Base-by-base conservation (phyloP, 2,329 filamentous ascomycete species). In the Paraconiothyrium brasiliense region DNA sequence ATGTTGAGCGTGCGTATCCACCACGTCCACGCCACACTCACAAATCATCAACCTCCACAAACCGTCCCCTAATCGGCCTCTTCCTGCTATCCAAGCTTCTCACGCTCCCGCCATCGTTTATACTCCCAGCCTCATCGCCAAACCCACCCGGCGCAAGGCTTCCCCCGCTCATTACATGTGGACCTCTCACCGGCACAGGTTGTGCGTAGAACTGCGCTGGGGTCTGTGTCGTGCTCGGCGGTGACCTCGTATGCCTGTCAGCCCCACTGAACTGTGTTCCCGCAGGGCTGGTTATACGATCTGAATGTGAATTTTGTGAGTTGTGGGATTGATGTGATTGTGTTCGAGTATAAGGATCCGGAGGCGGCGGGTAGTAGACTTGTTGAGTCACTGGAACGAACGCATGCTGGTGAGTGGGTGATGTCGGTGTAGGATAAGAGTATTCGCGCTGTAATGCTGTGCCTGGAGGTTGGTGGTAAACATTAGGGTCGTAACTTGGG, bases 141-240 rank as follows among this genome's bases (percentile, higher is more conserved):
- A 57, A 49, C 9, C 11, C 39, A 13, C 51, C 54, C 20, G 54
- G 41, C 8, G 41, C 32, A 3, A 48, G 30, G 9, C 48, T 27
- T 41, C 41, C 60, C 4, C 52, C 57, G 14, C 57, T 63, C 48
- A 57, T 54, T 6, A 55, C 37, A 43, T 66, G 63, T 51, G 63
- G 61, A 10, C 61, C 51, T 20, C 32, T 48, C 22, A 64, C 55
- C 35, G 64, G 61, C 16, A 69, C 61, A 22, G 72, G 70, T 57
- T 74, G 73, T 4, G 70, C 71, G 58, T 78, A 78, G 51, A 77
- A 78, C 13, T 77, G 75, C 16, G 75, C 75, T 3, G 76, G 76
- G 14, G 76, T 77, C 14, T 66, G 67, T 7, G 61, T 71, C 51
- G 69, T 71, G 52, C 69, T 73, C 14, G 60, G 59, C n/a, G 60